These are phyloP conservation scores for Nakazawaea populi DNA, from an alignment of 805 yeast genomes.

Conservation along the genomic window DNA sequence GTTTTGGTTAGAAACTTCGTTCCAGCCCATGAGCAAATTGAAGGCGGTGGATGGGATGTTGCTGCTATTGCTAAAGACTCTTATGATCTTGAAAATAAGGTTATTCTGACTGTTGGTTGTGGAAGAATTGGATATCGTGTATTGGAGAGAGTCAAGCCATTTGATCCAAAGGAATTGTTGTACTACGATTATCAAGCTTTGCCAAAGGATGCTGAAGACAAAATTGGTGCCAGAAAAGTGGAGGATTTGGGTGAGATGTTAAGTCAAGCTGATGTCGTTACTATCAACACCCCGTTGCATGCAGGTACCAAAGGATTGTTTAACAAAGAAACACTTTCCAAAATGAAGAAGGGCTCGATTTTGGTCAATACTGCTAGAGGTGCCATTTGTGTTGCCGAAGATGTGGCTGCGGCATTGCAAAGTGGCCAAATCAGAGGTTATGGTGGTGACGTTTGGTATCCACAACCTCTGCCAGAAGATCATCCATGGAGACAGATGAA, in stretches of 20 bases:
- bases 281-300: conserved; percentile 75
- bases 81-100: conserved; percentile 71
- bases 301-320: conserved; percentile 62
- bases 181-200: conserved; percentile 73
- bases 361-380: conserved; percentile 80
- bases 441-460: conserved; percentile 84
- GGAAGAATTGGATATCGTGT: conserved; percentile 80
- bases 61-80: conserved; percentile 71
- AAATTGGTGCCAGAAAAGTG: conserved; percentile 55
- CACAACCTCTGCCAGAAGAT: conserved; percentile 75
- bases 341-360: conserved; percentile 71
- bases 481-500: conserved; percentile 75
- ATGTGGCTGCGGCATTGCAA: conserved; percentile 66
- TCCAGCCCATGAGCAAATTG: conserved; percentile 69
- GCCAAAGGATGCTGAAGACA: conserved; percentile 50
- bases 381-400: conserved; percentile 68
- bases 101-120: conserved; percentile 74
- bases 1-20: conserved; percentile 70
- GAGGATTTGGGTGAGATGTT: conserved; percentile 60
- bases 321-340: conserved; percentile 57
- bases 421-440: conserved; percentile 70
- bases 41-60: conserved; percentile 64
- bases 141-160: conserved; percentile 63
- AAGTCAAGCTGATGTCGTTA: conserved; percentile 62
- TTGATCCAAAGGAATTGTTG: conserved; percentile 66